Evolutionary conservation across 2,329 filamentous ascomycete genomes (phyloP), one percentile per base, ranked within the genome.

Genomic region (Harringtonia lauricola): DNA sequence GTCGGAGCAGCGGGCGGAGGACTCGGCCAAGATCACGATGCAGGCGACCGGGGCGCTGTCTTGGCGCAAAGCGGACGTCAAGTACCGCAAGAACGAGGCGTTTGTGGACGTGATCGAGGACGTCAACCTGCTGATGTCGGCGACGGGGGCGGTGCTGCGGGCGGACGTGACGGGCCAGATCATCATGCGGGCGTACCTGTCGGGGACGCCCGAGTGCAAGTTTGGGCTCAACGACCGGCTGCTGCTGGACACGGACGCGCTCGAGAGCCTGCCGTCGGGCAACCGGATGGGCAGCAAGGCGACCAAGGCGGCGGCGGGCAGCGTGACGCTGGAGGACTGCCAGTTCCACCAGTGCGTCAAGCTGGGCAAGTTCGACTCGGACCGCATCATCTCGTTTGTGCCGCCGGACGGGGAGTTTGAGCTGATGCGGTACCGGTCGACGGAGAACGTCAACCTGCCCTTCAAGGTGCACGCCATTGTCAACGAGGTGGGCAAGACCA

Each of bases 51-150:
- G 94, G 34, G 92, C 92, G 6, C 74, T 95, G 35, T 96, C 92
- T 38, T 98, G 94, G 92, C 80, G 94, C 55, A 86, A 94, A 59
- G 86, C 90, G 47, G 90, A 96, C 63, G 92, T 98, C 65, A 95
- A 95, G 61, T 98, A 98, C 68, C 85, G 92, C 63, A 98, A 98
- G 69, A 98, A 98, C 67, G 92, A 98, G 64, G 92, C 92, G 28
- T 98, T 98, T 58, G 92, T 98, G 54, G 92, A 98, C 64, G 92
- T 98, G 17, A 98, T 98, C 57, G 92, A 98, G 65, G 92, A 98
- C 59, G 90, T 98, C 57, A 98, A 98, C 64, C 76, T 98, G 47
- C 81, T 98, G 58, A 95, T 98, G 85, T 96, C 90, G n/a, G 92
- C 92, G 7, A 92, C 88, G 0, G 92, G 92, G 26, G 90, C 89